Base-by-base conservation (phyloP, 1,284 basidiomycete species). In the Boletellus deceptivus region DNA sequence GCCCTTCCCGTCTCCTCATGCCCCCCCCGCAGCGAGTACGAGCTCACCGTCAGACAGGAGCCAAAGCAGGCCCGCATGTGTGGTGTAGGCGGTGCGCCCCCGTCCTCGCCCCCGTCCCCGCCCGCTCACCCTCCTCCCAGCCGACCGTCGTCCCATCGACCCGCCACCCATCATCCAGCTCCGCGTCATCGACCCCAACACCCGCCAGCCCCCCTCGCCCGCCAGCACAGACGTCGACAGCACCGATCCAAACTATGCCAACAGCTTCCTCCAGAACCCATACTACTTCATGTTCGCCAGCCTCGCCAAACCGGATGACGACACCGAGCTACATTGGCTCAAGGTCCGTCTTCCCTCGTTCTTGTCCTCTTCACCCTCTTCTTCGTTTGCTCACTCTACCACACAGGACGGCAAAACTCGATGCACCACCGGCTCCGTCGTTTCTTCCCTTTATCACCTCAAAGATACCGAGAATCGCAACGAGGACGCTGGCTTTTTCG, bases 161-260 rank as follows among this genome's bases (percentile, higher is more conserved):
- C 95, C 96, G 0, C 93, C 93, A 0, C 95, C 95, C 13, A 95
- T 98, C 68, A 85, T 98, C n/a, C 93, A 96, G 70, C 82, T 98
- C 7, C 85, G 89, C 48, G 91, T 98, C 50, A 79, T 91, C 59
- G 89, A 91, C 69, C 83, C 79, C 8, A 69, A 79, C n/a, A 72
- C 76, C 36, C 75, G 71, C 34, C 66, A 59, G 37, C 61, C 61
- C 0, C 67, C 67, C 10, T 56, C 62, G 8, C 46, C 56, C 6
- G 46, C 55, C 4, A 59, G 64, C 14, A 49, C 55, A 27, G 56
- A 63, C 36, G 27, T 52, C 13, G 71, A 76, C 41, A 77, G 75
- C 50, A 20, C 59, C 42, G 55, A 74, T 54, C 55, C 59, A 33
- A 65, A 65, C 40, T 68, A 70, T 43, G 55, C 68, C 65, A 70